Evolutionary conservation across 1,284 basidiomycete species (phyloP).

Genomic region (Vanrija sp.): DNA sequence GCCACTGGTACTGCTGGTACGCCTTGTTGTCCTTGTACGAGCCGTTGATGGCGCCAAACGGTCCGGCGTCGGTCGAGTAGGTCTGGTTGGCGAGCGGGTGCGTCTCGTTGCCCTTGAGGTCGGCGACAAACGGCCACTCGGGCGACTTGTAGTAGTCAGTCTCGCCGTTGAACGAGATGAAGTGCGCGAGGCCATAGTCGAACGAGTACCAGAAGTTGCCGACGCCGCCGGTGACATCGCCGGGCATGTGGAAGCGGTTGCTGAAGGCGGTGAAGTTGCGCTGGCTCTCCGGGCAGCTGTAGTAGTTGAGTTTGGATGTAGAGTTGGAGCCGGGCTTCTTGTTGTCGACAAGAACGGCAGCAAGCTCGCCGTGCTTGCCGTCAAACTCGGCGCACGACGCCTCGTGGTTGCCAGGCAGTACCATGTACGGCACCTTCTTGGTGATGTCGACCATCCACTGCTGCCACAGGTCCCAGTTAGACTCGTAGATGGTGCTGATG

Average conservation of each 20-base stretch:
- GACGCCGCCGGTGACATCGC: slow-evolving; percentile 15
- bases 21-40: slow-evolving; percentile 17
- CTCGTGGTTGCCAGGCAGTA: slow-evolving; percentile 22
- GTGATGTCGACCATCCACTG: slow-evolving; percentile 39
- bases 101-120: slow-evolving; percentile 23
- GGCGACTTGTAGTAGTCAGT: slow-evolving; percentile 25
- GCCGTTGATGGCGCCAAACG: slow-evolving; percentile 18
- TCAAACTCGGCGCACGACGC: slow-evolving; percentile 25
- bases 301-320: slow-evolving; percentile 18
- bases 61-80: slow-evolving; percentile 9
- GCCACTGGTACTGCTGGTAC: slow-evolving; percentile 29
- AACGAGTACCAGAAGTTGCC: slow-evolving; percentile 36
- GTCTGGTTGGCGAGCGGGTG: slow-evolving; percentile 10
- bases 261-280: slow-evolving; percentile 30
- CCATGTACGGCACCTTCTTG: slow-evolving; percentile 31
- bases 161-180: slow-evolving; percentile 24
- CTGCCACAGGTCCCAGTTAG: slow-evolving; percentile 45
- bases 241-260: slow-evolving; percentile 37
- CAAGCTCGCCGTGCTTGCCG: slow-evolving; percentile 22
- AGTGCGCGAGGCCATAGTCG: slow-evolving; percentile 27
- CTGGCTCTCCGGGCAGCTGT: slow-evolving; percentile 22
- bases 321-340: slow-evolving; percentile 2
- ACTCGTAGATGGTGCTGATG: slow-evolving; percentile 29
- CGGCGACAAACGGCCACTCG: slow-evolving; percentile 25
- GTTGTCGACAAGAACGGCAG: slow-evolving; percentile 19